A percentile compares a stretch with the other conserved stretches of the same genome.
phyloP scores from a whole-genome alignment of 768 basidiomycete genomes.

The Galerina marginata region DNA sequence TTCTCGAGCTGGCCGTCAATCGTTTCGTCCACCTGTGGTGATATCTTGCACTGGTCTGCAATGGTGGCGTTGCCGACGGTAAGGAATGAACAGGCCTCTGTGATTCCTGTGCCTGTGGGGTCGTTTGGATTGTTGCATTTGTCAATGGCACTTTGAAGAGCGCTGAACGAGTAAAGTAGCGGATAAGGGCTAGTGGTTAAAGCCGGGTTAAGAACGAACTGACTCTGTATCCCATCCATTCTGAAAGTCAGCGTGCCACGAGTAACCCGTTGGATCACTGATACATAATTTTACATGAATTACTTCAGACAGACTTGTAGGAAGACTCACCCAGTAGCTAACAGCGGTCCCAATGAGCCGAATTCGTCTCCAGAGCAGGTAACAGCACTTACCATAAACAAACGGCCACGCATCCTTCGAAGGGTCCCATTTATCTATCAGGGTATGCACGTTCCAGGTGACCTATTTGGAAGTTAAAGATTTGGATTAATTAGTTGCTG shows the following conservation, averaged over 20 bases:
- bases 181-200: background rate
- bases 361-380: background rate
- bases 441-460: slow-evolving; percentile 43
- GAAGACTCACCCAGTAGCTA: slow-evolving; percentile 44
- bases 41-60: slow-evolving; percentile 37
- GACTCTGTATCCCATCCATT: slow-evolving; percentile 54
- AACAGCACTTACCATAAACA: slow-evolving; percentile 34
- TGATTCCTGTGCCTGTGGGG: slow-evolving; percentile 39
- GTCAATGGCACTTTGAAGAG: slow-evolving; percentile 53
- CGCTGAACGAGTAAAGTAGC: slow-evolving; percentile 17
- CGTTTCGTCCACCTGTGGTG: slow-evolving; percentile 34
- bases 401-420: slow-evolving; percentile 44
- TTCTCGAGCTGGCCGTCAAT: slow-evolving; percentile 28
- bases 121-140: slow-evolving; percentile 46
- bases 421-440: slow-evolving; percentile 41
- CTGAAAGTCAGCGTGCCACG: slow-evolving; percentile 52
- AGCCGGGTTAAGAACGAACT: background rate
- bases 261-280: slow-evolving; percentile 59
- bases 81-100: slow-evolving; percentile 45
- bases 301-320: background rate
- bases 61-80: slow-evolving; percentile 33
- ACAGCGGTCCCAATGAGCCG: background rate
- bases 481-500: background rate
- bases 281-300: background rate
- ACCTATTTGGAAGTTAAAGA: slow-evolving; percentile 24